Percentiles rank a stretch among this genome's conserved stretches.
phyloP scores from a whole-genome alignment of 495 filamentous ascomycete species.

The Talaromyces adpressus region DNA sequence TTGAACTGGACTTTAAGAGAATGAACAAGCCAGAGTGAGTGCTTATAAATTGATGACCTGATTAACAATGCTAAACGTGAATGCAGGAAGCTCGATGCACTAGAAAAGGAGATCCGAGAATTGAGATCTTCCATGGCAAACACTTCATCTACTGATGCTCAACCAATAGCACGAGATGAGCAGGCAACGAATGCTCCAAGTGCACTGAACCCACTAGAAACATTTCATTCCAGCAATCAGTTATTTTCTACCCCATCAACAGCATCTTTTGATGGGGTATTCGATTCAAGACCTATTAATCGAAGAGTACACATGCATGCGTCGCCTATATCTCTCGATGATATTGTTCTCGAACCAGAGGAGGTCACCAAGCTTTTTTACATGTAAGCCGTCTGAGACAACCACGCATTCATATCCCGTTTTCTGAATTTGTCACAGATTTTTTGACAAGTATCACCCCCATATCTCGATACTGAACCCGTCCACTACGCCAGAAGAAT shows the following conservation, averaged over 20 bases:
- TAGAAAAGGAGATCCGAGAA: conserved; percentile 12
- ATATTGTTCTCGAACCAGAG: neutral
- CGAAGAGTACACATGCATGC: neutral
- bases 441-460: conserved; percentile 10
- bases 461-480: conserved; percentile 8
- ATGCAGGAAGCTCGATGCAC: conserved; percentile 10
- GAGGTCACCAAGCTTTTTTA: neutral
- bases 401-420: neutral
- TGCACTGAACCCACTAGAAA: neutral
- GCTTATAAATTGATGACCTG: neutral
- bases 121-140: conserved; percentile 11
- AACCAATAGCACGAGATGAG: neutral
- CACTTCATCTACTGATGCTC: neutral
- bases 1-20: conserved; percentile 13
- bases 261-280: neutral
- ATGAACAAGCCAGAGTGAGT: conserved; percentile 14
- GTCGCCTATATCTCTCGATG: neutral
- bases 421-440: conserved; percentile 7
- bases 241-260: neutral
- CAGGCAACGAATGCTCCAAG: neutral
- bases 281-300: neutral
- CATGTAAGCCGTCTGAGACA: neutral
- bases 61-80: neutral
- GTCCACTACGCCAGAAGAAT: conserved; percentile 6
- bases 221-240: neutral